Evolutionary conservation across 129 eudicot species (phyloP), one percentile per base, ranked within the genome.

Genomic region (Artemisia annua): DNA sequence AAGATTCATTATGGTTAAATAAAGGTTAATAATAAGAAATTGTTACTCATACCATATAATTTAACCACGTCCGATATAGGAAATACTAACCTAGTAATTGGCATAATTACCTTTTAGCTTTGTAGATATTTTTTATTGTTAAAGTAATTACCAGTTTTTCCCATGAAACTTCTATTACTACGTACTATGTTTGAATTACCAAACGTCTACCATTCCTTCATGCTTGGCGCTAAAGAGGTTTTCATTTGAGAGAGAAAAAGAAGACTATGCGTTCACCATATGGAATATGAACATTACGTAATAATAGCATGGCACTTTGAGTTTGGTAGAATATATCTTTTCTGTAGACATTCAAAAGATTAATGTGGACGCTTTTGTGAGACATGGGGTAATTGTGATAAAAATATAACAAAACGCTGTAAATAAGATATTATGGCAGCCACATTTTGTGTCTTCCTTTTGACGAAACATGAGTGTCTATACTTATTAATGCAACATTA

Each of bases 391-490:
- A 4, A 51, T 51, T 50, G 26, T 68, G 13, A 49, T 67, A 67
- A 49, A 48, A 54, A 9, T 24, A 3, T 19, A 30, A 30, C 35
- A 30, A 30, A 4, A 30, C 44, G 7, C 44, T 6, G 1, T 35
- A 5, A 35, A 35, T 5, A 35, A 1, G 8, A 35, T 35, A 35
- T 35, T 35, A 7, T 35, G 44, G 44, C 44, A 35, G 8, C 44
- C 44, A 35, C 44, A 35, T 35, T 30, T 48, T 48, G 19, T 76
- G 4, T 67, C 48, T 58, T 57, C 2, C 7, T 19, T 56, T 58
- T 49, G 55, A 32, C 46, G 7, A 52, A 76, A 76, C 61, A 75
- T 54, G 52, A 76, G 67, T 46, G 19, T 76, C 19, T 51, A n/a
- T 70, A 65, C 2, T 39, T 78, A 18, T 49, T 69, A 44, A 63